These are phyloP conservation scores for Kingdonia uniflora DNA, from an alignment of 164 flowering plant genomes.

Conservation along the genomic window DNA sequence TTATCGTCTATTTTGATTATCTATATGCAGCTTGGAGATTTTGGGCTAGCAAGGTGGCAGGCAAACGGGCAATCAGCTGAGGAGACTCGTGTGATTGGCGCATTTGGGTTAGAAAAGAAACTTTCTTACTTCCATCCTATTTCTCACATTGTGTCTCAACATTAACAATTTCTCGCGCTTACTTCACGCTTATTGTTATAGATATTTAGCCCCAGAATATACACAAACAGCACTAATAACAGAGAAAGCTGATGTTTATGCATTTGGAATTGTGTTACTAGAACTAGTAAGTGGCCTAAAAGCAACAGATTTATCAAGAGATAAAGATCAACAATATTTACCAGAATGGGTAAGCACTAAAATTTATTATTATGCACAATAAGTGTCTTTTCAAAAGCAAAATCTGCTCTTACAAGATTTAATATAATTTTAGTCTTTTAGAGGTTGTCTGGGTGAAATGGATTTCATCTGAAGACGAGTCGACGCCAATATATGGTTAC, in stretches of 20 bases:
- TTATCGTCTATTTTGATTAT: neutral
- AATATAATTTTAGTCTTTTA: no score
- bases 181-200: no score
- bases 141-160: no score
- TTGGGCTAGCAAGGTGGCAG: constrained; percentile 37
- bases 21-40: constrained; percentile 32
- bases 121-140: neutral
- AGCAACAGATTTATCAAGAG: constrained; percentile 22
- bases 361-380: no score
- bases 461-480: no score
- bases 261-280: constrained; percentile 32
- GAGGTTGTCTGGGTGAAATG: no score
- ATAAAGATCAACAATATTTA: constrained; percentile 16
- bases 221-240: constrained; percentile 28
- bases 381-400: no score
- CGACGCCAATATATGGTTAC: no score
- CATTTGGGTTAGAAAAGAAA: constrained; percentile 24
- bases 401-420: no score
- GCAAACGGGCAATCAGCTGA: constrained; percentile 24
- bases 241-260: constrained; percentile 34
- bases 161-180: no score
- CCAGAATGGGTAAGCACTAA: constrained; percentile 23
- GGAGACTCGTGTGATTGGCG: constrained; percentile 27
- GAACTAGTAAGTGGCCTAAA: constrained; percentile 29
- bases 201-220: constrained; percentile 39